Percentiles rank a stretch among this genome's conserved stretches.
Evolutionary conservation across 2,329 filamentous ascomycete genomes (phyloP).

Genomic region (Fusarium sp.): DNA sequence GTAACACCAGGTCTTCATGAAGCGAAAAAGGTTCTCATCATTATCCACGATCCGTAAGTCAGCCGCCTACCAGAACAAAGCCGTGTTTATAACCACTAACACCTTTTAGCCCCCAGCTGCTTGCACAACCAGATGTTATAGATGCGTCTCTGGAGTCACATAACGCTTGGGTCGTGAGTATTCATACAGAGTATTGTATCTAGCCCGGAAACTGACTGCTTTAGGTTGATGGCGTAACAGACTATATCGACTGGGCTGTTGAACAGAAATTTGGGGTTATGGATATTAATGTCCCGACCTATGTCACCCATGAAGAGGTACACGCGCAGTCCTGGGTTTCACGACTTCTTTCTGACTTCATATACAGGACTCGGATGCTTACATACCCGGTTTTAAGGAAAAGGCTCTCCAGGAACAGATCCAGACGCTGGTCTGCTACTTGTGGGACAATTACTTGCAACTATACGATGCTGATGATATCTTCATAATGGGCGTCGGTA

Average conservation of each 20-base stretch:
- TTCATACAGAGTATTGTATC: not conserved
- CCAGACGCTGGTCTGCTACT: constrained; percentile 83
- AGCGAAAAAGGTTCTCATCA: constrained; percentile 79
- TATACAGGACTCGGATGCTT: constrained; percentile 63
- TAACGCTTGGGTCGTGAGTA: constrained; percentile 87
- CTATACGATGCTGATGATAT: constrained; percentile 79
- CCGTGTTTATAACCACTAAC: constrained; percentile 23
- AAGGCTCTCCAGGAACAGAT: constrained; percentile 70
- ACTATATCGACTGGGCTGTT: constrained; percentile 88
- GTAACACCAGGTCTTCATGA: constrained; percentile 80
- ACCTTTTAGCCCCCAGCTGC: constrained; percentile 72
- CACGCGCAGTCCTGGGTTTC: constrained; percentile 41
- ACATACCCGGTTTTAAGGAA: constrained; percentile 62
- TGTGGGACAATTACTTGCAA: constrained; percentile 98
- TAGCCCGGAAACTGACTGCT: constrained; percentile 36
- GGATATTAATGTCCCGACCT: constrained; percentile 90
- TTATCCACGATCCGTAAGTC: constrained; percentile 90
- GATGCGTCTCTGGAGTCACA: constrained; percentile 84
- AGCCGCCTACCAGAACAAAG: constrained; percentile 34
- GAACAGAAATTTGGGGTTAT: constrained; percentile 86
- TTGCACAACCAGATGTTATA: constrained; percentile 76
- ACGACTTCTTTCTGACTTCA: constrained; percentile 29
- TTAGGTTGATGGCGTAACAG: constrained; percentile 84
- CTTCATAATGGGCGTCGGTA: constrained; percentile 90
- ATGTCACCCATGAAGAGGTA: constrained; percentile 76